Conservation (phyloP, 176 grass and related monocot species). For the Rhynchospora tenuis region DNA sequence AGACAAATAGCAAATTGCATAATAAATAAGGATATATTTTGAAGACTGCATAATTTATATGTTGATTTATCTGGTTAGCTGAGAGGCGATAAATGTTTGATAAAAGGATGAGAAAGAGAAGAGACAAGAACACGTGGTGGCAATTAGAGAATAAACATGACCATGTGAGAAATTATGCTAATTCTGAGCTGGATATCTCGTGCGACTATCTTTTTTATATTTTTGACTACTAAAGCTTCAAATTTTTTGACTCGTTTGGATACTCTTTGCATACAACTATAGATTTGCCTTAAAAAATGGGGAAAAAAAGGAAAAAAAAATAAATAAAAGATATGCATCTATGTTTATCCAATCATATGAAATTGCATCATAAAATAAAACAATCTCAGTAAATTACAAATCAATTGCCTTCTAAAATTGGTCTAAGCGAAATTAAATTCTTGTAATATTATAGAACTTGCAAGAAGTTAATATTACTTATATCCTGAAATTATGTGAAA, state of each 20-base stretch:
- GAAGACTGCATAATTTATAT: no score
- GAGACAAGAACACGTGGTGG: conserved; percentile 25
- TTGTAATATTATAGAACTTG: neutral
- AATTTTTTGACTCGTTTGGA: conserved; percentile 8
- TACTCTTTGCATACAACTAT: neutral
- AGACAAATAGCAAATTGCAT: neutral
- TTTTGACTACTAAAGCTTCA: conserved; percentile 17
- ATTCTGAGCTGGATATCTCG: conserved; percentile 19
- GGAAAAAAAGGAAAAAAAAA: no score
- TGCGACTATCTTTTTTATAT: conserved; percentile 15
- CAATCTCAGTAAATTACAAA: no score
- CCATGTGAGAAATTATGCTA: conserved; percentile 23
- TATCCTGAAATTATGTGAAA: neutral
- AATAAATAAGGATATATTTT: no score
- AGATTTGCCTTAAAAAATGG: no score
- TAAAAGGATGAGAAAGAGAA: neutral
- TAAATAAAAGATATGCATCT: no score
- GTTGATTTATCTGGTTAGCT: no score
- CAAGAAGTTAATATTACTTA: neutral
- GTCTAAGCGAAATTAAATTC: neutral
- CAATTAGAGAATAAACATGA: conserved; percentile 18
- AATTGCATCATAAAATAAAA: no score
- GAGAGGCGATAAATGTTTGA: neutral
- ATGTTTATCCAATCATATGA: no score
- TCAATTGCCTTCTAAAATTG: no score